Evolutionary conservation across 768 basidiomycete species (phyloP).

Genomic region (Hydnum rufescens): DNA sequence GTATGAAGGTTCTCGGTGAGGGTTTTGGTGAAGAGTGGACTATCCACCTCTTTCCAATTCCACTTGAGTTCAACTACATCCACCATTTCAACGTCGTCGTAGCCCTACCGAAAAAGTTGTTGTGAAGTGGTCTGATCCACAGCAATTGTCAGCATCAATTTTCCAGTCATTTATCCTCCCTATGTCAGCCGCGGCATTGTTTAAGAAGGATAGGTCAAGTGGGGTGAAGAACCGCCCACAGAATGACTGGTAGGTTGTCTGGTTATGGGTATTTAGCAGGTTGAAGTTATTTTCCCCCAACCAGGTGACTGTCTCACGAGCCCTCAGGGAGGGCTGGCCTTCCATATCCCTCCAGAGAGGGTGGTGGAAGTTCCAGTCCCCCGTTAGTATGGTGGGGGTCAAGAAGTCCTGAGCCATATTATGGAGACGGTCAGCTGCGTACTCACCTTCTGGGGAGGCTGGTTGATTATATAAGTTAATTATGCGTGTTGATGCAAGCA

Average conservation of each 20-base stretch:
- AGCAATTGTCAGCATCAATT: background rate
- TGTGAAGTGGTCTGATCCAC: conserved; percentile 7
- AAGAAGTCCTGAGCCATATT: background rate
- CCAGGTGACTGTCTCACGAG: background rate
- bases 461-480: conserved; percentile 17
- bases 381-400: conserved; percentile 12
- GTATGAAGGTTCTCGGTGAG: background rate
- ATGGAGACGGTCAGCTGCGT: background rate
- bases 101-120: background rate
- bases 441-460: background rate
- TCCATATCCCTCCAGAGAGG: background rate
- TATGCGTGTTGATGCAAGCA: conserved; percentile 10
- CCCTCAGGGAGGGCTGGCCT: background rate
- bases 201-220: background rate
- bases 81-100: background rate
- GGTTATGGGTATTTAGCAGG: background rate
- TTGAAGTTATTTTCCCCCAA: background rate
- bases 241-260: background rate
- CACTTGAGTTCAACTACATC: too few relatives aligned
- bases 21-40: background rate
- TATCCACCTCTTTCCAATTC: conserved; percentile 5
- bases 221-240: background rate
- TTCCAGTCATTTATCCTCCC: conserved; percentile 1
- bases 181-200: background rate
- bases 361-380: conserved; percentile 17